Base-by-base conservation (phyloP, 306 rosid species). In the Pterocarpus macrocarpus region DNA sequence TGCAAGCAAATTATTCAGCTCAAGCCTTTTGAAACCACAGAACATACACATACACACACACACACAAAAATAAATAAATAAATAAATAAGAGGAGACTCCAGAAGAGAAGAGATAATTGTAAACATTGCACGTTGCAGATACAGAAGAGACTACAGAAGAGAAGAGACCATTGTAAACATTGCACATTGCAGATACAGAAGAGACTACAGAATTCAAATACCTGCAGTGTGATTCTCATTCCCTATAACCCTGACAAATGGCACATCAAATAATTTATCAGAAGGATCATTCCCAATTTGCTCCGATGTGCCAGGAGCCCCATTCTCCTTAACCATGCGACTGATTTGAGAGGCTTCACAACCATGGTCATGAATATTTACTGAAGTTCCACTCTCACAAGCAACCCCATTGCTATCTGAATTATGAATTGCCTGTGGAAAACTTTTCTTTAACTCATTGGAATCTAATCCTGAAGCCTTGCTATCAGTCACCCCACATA, bases 171-270 rank as follows among this genome's bases (percentile, higher is more conserved):
- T 38, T 55, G 16, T 8, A 45, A 53, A 39, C 13, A 71, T 32
- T 52, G 15, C 34, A 68, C 64, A 49, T 2, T 35, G 39, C n/a
- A 56, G 10, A 43, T 41, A 22, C 45, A 63, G 16, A 45, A 34
- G 16, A 69, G 53, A 10, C 53, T 47, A 47, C 52, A 32, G 30
- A 72, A 39, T 36, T 64, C 55, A 35, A 38, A 63, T 53, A 92
- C 97, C 97, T 84, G 86, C 41, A 36, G 78, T n/a, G 15, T 34
- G 80, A 68, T 86, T 89, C 79, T 82, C 90, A 71, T 89, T 90
- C 62, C 64, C 80, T 32, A 56, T 49, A 75, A 64, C 73, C 58
- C 80, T 90, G 80, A 83, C 71, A 78, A 80, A 84, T 71, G 28
- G 28, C 28, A 22, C 28, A 22, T 22, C 28, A 22, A 22, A 22